Evolutionary conservation across 2,329 filamentous ascomycete genomes (phyloP), one percentile per base, ranked within the genome.

Genomic region (Dothistroma septosporum): DNA sequence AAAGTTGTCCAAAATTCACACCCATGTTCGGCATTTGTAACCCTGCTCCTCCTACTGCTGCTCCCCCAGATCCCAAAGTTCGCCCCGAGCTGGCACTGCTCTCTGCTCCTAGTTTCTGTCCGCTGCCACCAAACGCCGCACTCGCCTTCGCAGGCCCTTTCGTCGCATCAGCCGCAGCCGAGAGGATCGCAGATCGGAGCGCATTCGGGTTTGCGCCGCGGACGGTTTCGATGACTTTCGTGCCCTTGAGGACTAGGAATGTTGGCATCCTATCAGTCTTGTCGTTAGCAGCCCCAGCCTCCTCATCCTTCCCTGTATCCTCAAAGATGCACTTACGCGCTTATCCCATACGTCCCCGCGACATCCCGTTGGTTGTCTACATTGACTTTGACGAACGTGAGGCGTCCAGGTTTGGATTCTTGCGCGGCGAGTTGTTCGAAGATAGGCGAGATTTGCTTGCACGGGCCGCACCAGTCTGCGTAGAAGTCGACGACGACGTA

Each of bases 331-430:
- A 62, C 68, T 62, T 62, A 69, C 66, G 82, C 82, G 41, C 76
- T 76, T 6, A 85, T 79, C 21, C 77, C 75, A 60, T 81, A 77
- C 53, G 81, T 78, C 59, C 73, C 70, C 16, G 82, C 80, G 8
- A 84, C 75, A 44, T 79, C 77, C 46, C 77, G 75, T 64, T 81
- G 77, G 53, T 77, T 77, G 66, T 85, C 82, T 14, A 84, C 82
- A 60, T 85, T 79, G 33, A 84, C 78, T 74, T 84, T 83, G 64
- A 77, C 75, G 68, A 85, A 84, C 31, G 77, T 76, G 22, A 84
- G 72, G 44, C 74, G 75, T 16, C 76, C 76, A 0, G 77, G 74
- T 60, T 79, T 77, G 24, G 75, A 68, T 68, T 84, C 80, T 50
- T 78, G 76, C 57, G 79, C 76, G 61, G 81, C 82, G 58, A 84